A percentile compares a stretch with the other conserved stretches of the same genome.
These are phyloP conservation scores for Podaxis mareebaensis DNA, from an alignment of 768 basidiomycete genomes.

Conservation along the genomic window DNA sequence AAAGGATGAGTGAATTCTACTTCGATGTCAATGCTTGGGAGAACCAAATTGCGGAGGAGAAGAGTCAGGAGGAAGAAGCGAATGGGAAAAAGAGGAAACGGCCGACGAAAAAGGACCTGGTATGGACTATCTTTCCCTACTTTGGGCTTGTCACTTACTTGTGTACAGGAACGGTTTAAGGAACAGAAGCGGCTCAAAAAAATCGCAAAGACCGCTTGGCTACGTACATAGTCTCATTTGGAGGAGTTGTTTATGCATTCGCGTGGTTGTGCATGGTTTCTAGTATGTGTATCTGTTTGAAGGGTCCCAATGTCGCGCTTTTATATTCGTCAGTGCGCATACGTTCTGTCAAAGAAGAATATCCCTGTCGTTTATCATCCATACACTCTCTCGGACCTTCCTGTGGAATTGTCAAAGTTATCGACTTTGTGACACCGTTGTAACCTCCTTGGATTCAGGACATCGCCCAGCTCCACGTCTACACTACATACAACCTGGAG, in stretches of 20 bases:
- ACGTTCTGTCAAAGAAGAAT: background rate
- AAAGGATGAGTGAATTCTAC: conserved; percentile 86
- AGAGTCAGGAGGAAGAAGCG: conserved; percentile 46
- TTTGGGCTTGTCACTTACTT: conserved; percentile 15
- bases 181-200: conserved; percentile 83
- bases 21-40: conserved; percentile 87
- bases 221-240: conserved; percentile 53
- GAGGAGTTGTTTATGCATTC: background rate
- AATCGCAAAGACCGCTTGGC: conserved; percentile 86
- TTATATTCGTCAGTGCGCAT: conserved; percentile 20
- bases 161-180: conserved; percentile 76
- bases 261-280: background rate
- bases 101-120: conserved; percentile 83
- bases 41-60: conserved; percentile 55
- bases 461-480: too few relatives aligned
- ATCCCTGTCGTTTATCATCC: too few relatives aligned
- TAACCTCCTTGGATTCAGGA: too few relatives aligned
- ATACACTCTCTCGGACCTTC: too few relatives aligned
- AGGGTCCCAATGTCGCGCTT: conserved; percentile 35
- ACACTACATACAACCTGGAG: too few relatives aligned
- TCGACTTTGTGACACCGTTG: too few relatives aligned
- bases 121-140: conserved; percentile 35
- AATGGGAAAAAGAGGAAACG: conserved; percentile 74
- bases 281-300: background rate
- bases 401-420: too few relatives aligned